Evolutionary conservation across 164 flowering plant species (phyloP), one percentile per base, ranked within the genome.

Genomic region (Vitis cinerea): DNA sequence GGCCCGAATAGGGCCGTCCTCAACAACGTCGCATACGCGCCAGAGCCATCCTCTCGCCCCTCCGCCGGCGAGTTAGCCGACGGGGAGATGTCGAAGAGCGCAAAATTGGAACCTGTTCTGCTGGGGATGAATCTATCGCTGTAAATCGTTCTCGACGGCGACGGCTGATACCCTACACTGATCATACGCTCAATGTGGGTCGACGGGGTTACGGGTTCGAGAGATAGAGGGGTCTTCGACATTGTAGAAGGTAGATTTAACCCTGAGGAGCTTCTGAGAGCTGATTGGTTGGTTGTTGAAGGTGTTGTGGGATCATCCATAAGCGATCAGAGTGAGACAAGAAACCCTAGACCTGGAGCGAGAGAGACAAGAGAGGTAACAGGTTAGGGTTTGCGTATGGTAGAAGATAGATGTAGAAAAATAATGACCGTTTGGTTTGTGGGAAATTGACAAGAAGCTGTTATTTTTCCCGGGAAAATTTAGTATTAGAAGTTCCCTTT

Each of bases 81-180:
- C 8, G 87, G 71, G 1, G 85, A 62, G 50, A 85, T 61, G 70
- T 83, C 72, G 65, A 93, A 90, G 7, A 95, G 93, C 0, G 86
- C 88, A 68, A 90, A 95, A 76, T 96, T 92, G 50, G 99, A 96
- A 30, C 86, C 79, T 47, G 97, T 79, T 76, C 99, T 80, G 77
- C 86, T 72, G 16, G 99, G 99, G 11, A 93, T 96, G 75, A 96
- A 96, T 57, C 99, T 80, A 59, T 93, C 97, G 68, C 90, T 81
- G 83, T 87, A 93, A 56, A 90, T 90, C 0, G 94, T 72, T 48
- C 84, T 78, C 5, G 96, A 89, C 6, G 94, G 88, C 0, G 94
- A 79, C 1, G 80, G 82, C 30, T 71, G 69, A 68, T 87, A 79
- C 16, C 71, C 76, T 13, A 67, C 59, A 14, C 82, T 77, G 50